Base-by-base conservation (phyloP, 2,329 filamentous ascomycete species). In the Alternaria triticina region DNA sequence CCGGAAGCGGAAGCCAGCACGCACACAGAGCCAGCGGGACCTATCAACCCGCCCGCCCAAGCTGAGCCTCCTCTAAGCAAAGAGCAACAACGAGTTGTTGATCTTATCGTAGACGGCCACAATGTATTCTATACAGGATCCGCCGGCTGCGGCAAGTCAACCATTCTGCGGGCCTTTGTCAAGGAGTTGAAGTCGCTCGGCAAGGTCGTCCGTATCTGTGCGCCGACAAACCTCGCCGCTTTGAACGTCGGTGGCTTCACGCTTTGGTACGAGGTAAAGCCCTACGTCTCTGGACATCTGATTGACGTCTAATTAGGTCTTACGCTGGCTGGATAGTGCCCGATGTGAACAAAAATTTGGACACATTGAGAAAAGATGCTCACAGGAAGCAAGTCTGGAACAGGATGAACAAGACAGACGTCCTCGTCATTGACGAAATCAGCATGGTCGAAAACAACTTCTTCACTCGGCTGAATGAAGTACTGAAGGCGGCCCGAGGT, bases 81-180 rank as follows among this genome's bases (percentile, higher is more conserved):
- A 7, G 85, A 87, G 67, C 85, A 88, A 70, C 73, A 77, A 9
- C 76, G 75, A 3, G 70, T 88, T 3, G 83, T 88, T 1, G 77
- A 86, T 1, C 75, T 86, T 0, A 87, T 89, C 22, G 61, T 82
- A n/a, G 46, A 25, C 5, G 77, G 77, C 4, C 86, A 87, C 0
- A 90, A 90, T 59, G 85, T 90, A 15, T 91, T 90, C 70, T 90
- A 86, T 66, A 90, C 88, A 0, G 88, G 89, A 5, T 87, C 86
- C 0, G 88, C 88, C 11, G 88, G 88, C 0, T 86, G 83, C 49
- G 87, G 87, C 4, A 89, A 89, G 71, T 86, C 85, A 0, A 86
- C 86, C 0, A 83, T 88, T 3, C 75, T 89, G 0, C 83, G 83
- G 62, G 81, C 82, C 8, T 84, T 87, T 44, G 82, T 82, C 3